A percentile compares a stretch with the other conserved stretches of the same genome.
These are phyloP conservation scores for Leavenworthia alabamica DNA, from an alignment of 345 rosid species.

Conservation along the genomic window DNA sequence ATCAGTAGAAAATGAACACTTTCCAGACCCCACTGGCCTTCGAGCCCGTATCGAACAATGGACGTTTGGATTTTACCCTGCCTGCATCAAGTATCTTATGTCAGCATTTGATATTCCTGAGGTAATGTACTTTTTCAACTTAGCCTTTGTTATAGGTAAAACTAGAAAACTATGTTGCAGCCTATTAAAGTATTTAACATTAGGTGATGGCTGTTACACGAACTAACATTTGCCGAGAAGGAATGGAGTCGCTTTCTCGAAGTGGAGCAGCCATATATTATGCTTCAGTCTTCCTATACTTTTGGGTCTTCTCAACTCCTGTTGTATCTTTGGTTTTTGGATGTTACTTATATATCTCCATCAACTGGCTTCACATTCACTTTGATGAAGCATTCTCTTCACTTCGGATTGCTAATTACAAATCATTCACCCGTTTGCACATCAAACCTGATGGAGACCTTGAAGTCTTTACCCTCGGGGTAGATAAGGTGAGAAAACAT, in stretches of 20 bases:
- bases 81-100: constrained; percentile 93
- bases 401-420: constrained; percentile 90
- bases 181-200: not conserved
- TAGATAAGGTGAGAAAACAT: constrained; percentile 61
- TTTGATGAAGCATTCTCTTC: constrained; percentile 97
- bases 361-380: constrained; percentile 93
- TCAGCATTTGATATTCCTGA: constrained; percentile 92
- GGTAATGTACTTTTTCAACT: constrained; percentile 15
- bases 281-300: constrained; percentile 83
- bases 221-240: constrained; percentile 66
- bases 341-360: constrained; percentile 79
- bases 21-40: constrained; percentile 95
- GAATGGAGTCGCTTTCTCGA: constrained; percentile 64
- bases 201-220: constrained; percentile 95
- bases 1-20: constrained; percentile 76
- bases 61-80: constrained; percentile 91
- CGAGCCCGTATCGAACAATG: constrained; percentile 86
- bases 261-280: constrained; percentile 76
- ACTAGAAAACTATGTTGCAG: not conserved
- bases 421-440: constrained; percentile 79
- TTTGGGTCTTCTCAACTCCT: constrained; percentile 97
- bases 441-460: constrained; percentile 71
- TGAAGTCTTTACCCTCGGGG: constrained; percentile 83
- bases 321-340: constrained; percentile 88
- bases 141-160: not conserved